phyloP scores from a whole-genome alignment of 2,329 filamentous ascomycete species.

The Curvularia eragrostidis region DNA sequence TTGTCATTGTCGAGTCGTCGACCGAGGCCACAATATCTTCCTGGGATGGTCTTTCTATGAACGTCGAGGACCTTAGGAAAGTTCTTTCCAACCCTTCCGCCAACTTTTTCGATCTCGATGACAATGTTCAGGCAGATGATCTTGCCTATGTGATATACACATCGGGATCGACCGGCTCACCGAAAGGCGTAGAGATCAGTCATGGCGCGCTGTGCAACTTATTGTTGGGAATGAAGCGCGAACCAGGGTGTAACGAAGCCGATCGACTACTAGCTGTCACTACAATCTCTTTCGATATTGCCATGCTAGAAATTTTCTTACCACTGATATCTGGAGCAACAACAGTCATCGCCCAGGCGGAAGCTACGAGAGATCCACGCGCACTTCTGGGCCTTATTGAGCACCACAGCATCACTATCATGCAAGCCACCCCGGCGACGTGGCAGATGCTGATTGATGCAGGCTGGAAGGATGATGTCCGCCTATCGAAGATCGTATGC shows the following conservation, averaged over 20 bases:
- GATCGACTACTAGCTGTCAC: not conserved
- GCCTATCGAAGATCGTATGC: not conserved
- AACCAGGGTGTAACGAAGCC: not conserved
- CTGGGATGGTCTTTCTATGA: too few species aligned
- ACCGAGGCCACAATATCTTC: too few species aligned
- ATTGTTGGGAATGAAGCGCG: not conserved
- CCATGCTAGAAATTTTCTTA: not conserved
- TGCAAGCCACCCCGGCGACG: not conserved
- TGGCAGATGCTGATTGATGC: not conserved
- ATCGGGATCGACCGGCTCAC: not conserved
- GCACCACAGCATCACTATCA: not conserved
- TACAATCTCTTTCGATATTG: not conserved
- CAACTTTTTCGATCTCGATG: not conserved
- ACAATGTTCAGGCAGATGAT: not conserved
- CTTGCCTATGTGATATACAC: not conserved
- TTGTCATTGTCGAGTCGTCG: not conserved
- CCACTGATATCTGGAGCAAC: not conserved
- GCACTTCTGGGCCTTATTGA: not conserved
- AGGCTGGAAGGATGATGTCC: not conserved
- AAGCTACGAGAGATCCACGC: not conserved
- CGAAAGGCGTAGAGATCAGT: not conserved
- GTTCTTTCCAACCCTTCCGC: not conserved
- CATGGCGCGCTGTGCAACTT: not conserved
- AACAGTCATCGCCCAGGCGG: not conserved
- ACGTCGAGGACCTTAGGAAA: too few species aligned